phyloP scores from a whole-genome alignment of 2,329 filamentous ascomycete genomes.

The Huntiella decipiens region DNA sequence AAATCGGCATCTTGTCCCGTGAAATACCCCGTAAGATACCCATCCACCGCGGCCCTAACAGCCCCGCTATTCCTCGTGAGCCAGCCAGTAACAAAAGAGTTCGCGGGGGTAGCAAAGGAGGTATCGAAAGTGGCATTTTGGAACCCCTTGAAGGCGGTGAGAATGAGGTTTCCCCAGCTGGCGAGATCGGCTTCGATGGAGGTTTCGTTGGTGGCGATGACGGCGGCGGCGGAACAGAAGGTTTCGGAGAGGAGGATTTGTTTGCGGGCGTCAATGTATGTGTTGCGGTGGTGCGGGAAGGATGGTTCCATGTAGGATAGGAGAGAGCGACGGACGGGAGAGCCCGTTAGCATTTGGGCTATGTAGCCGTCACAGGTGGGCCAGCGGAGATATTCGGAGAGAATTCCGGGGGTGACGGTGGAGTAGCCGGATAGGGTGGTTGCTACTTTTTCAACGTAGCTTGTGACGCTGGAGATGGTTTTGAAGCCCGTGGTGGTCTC shows the following conservation, averaged over 20 bases:
- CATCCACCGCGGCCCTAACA: constrained; percentile 5
- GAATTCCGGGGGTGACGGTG: not conserved
- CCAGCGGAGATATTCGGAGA: constrained; percentile 6
- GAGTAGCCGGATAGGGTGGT: not conserved
- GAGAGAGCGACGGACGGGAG: not conserved
- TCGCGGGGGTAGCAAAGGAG: constrained; percentile 3
- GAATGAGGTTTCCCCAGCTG: constrained; percentile 5
- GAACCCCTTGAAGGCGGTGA: constrained; percentile 6
- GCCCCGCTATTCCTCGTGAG: not conserved
- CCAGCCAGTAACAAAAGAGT: constrained; percentile 3
- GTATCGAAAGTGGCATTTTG: constrained; percentile 3
- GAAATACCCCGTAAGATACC: constrained; percentile 3
- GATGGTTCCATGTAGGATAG: constrained; percentile 2
- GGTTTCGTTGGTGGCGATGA: constrained; percentile 1
- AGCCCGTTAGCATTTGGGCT: not conserved
- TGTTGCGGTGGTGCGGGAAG: not conserved
- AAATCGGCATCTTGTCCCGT: not conserved
- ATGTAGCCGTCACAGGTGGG: constrained; percentile 8
- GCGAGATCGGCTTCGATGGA: constrained; percentile 7
- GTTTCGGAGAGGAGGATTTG: constrained; percentile 1
- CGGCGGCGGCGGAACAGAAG: constrained; percentile 1
- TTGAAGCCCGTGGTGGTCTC: not conserved
- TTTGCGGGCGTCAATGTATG: not conserved
- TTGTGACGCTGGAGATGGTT: not conserved
- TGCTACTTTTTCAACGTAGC: not conserved